Base-by-base conservation (phyloP, 2,329 filamentous ascomycete species). In the Trichoderma arundinaceum region DNA sequence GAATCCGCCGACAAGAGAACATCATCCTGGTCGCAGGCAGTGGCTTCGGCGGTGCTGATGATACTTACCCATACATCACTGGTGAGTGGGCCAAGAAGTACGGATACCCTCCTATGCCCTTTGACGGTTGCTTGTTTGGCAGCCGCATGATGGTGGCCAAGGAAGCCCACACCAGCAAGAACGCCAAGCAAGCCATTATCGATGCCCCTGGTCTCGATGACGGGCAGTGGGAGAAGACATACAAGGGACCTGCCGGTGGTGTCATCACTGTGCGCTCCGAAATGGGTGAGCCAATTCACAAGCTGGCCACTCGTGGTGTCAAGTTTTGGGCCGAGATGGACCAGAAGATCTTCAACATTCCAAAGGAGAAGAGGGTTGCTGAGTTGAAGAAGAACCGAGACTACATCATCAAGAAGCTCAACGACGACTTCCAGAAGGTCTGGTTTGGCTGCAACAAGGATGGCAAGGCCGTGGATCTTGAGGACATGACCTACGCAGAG, bases 201-300 rank as follows among this genome's bases (percentile, higher is more conserved):
- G 92, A 94, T 68, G 92, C 94, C 4, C 86, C 89, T 67, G 94
- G 94, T 76, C 83, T 97, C 41, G 90, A 91, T 58, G 93, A 97
- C 74, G 78, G 77, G 68, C 85, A 94, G 71, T 97, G 94, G 94
- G 93, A 97, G 80, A 89, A 94, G 80, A 96, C 92, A 5, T 97
- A 97, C 83, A 92, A 94, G 81, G 92, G 92, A 17, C 85, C 93
- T 32, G 91, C 94, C 65, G 95, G 95, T 73, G 95, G 95, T 76
- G 88, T 99, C 69, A 94, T 99, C 73, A 99, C 95, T 33, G 95
- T 99, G 56, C 88, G 93, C 69, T 99, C 95, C 1, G 95, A 99
- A 81, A 99, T 99, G 96, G 96, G 95, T 52, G 95, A 99, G 83
- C 96, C 95, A 6, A 99, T 99, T 68, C 95, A 99, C 84, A 99